These are phyloP conservation scores for Mycena kentingensis DNA, from an alignment of 768 basidiomycete genomes.

Conservation along the genomic window DNA sequence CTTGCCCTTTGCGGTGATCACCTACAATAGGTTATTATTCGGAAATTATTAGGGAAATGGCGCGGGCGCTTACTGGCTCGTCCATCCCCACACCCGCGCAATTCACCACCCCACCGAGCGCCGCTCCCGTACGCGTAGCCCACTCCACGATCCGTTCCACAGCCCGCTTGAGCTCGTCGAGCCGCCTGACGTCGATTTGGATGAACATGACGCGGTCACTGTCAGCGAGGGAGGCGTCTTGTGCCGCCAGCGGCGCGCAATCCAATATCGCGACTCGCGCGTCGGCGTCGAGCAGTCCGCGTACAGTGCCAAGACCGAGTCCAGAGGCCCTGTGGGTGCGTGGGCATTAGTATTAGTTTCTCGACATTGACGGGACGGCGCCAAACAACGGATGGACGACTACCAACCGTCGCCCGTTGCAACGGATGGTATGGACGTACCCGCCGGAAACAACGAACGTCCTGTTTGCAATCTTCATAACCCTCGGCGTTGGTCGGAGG, in stretches of 20 bases:
- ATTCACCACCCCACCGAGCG: slow-evolving; percentile 41
- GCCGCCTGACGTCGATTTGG: slow-evolving; percentile 31
- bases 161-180: slow-evolving; percentile 31
- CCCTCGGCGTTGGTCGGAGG: not conserved
- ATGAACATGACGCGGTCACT: slow-evolving; percentile 24
- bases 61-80: slow-evolving; percentile 24
- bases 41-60: not conserved
- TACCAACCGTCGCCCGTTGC: too few relatives aligned
- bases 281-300: slow-evolving; percentile 27
- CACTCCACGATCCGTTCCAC: slow-evolving; percentile 30
- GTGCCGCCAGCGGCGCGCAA: slow-evolving; percentile 23
- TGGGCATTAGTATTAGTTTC: not conserved
- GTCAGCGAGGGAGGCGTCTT: slow-evolving; percentile 1
- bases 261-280: slow-evolving; percentile 39
- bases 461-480: slow-evolving; percentile 36
- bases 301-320: slow-evolving; percentile 38
- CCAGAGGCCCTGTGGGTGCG: slow-evolving; percentile 33
- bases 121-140: slow-evolving; percentile 27
- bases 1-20: slow-evolving; percentile 31
- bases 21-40: slow-evolving; percentile 19
- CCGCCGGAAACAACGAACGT: slow-evolving; percentile 44
- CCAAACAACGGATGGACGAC: too few relatives aligned
- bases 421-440: slow-evolving; percentile 27
- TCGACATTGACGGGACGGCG: too few relatives aligned
- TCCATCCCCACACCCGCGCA: slow-evolving; percentile 39